Percentiles rank a stretch among this genome's conserved stretches.
Conservation (phyloP, 768 basidiomycete genomes). For the Hygrophorus russula region DNA sequence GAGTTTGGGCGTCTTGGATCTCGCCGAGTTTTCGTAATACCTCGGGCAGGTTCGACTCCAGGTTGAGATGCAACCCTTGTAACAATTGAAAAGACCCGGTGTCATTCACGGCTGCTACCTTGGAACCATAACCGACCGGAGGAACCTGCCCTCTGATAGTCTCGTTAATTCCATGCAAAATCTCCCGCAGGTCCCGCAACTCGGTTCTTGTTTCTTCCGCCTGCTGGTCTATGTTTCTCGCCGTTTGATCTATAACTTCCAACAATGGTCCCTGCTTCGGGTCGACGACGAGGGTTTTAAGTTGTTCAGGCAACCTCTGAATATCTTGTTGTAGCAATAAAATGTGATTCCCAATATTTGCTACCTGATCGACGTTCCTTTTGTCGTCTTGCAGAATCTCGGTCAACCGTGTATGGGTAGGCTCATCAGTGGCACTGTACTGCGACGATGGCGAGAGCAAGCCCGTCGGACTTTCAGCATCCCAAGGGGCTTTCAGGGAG, state of each 20-base stretch:
- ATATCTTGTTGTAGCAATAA: constrained; percentile 8
- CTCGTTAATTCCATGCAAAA: neutral
- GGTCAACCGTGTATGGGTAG: neutral
- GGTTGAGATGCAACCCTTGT: neutral
- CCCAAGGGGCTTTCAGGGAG: no score
- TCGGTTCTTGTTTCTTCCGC: neutral
- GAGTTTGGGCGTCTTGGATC: constrained; percentile 17
- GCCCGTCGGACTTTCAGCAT: no score
- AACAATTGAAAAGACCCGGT: neutral
- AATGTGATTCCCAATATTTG: constrained; percentile 7
- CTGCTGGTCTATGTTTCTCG: neutral
- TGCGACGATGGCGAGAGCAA: no score
- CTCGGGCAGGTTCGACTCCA: constrained; percentile 17
- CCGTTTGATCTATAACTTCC: neutral
- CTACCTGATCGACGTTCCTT: neutral
- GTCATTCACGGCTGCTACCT: neutral
- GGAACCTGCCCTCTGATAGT: neutral
- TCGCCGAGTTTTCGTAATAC: constrained; percentile 22
- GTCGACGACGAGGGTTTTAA: constrained; percentile 3
- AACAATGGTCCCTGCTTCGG: neutral
- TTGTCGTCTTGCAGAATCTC: constrained; percentile 8
- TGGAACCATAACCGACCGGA: neutral
- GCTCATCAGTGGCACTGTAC: neutral
- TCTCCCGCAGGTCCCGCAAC: neutral
- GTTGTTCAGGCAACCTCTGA: constrained; percentile 7